Conservation (phyloP, 768 basidiomycete genomes). For the Megacollybia marginata region DNA sequence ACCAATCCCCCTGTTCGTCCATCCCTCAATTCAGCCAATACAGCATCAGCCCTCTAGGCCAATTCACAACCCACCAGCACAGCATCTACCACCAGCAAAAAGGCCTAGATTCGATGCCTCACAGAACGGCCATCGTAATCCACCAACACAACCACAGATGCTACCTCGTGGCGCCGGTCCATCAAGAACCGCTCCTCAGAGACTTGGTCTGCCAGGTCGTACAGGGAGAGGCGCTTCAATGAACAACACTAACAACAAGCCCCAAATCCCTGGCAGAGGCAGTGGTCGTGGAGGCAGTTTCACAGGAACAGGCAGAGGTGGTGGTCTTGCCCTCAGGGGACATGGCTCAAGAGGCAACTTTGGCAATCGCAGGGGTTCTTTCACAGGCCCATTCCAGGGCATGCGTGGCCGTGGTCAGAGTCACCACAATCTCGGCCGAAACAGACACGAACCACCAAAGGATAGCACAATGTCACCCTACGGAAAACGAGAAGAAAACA, state of each 20-base stretch:
- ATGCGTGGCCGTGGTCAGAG: conserved; percentile 46
- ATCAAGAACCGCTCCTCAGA: conserved; percentile 17
- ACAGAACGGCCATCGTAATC: conserved; percentile 38
- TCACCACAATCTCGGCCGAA: background rate
- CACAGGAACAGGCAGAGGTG: conserved; percentile 35
- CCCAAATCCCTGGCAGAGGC: conserved; percentile 32
- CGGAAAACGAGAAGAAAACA: conserved; percentile 83
- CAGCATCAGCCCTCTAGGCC: conserved; percentile 63
- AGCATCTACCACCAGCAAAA: conserved; percentile 49
- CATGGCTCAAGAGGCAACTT: conserved; percentile 65
- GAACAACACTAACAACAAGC: conserved; percentile 34
- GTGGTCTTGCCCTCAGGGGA: conserved; percentile 46
- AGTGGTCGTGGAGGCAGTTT: conserved; percentile 34
- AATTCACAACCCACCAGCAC: background rate
- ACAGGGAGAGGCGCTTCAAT: conserved; percentile 48
- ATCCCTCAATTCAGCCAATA: too few relatives aligned
- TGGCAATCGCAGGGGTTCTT: conserved; percentile 64
- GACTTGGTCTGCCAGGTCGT: conserved; percentile 21
- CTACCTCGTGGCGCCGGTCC: conserved; percentile 37
- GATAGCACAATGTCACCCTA: conserved; percentile 29
- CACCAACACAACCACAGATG: conserved; percentile 55
- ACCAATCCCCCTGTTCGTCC: conserved; percentile 34
- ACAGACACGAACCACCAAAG: background rate
- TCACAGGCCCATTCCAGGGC: conserved; percentile 38
- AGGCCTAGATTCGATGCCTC: conserved; percentile 85